Percentiles rank a stretch among this genome's conserved stretches.
These are phyloP conservation scores for Spiraea crenata DNA, from an alignment of 331 rosid genomes.

Conservation along the genomic window DNA sequence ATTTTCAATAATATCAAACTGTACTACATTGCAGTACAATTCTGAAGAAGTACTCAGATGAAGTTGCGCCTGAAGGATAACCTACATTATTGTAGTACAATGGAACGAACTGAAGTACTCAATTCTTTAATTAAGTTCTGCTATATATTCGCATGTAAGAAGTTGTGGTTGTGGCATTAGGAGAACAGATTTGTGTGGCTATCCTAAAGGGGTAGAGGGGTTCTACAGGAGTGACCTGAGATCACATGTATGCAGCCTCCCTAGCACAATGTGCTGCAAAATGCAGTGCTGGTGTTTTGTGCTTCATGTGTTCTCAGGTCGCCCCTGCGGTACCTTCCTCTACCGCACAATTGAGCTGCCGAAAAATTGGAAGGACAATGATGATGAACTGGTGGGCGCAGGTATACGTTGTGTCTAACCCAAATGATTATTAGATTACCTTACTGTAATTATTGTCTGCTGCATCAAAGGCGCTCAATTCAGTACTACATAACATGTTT, in stretches of 20 bases:
- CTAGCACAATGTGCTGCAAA: background rate
- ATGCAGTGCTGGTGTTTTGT: background rate
- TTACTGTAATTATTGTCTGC: too few relatives aligned
- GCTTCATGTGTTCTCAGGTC: slow-evolving; percentile 16
- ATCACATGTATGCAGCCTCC: slow-evolving; percentile 5
- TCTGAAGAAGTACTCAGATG: background rate
- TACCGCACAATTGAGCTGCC: background rate
- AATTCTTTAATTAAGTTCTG: background rate
- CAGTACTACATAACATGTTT: too few relatives aligned
- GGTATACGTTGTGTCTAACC: background rate
- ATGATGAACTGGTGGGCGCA: background rate
- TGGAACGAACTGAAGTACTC: background rate
- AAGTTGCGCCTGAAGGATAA: too few relatives aligned
- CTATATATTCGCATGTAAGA: background rate
- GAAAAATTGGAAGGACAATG: background rate
- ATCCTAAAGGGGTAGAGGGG: background rate
- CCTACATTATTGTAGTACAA: background rate
- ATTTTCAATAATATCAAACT: background rate
- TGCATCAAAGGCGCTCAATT: too few relatives aligned
- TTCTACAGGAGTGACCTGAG: slow-evolving; percentile 5
- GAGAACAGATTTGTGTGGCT: background rate
- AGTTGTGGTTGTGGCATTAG: background rate
- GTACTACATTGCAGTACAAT: slow-evolving; percentile 4
- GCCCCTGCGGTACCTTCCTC: slow-evolving; percentile 4
- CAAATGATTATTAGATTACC: background rate